These are phyloP conservation scores for Zygoascus flipseniorum DNA, from an alignment of 805 yeast genomes.

Conservation along the genomic window DNA sequence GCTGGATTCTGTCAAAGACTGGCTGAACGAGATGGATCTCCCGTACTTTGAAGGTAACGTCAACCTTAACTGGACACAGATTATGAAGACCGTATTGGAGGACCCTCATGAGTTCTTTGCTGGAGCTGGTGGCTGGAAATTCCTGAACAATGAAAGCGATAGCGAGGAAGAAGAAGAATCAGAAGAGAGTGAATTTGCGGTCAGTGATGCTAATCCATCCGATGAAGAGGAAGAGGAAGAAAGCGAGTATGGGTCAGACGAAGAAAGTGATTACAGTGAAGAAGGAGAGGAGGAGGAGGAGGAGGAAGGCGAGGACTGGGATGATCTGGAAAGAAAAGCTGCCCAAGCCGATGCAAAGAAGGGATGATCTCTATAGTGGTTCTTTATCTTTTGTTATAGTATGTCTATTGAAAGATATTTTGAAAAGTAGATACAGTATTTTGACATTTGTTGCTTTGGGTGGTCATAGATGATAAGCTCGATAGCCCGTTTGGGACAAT, in stretches of 20 bases:
- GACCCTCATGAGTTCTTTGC: constrained; percentile 89
- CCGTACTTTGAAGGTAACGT: constrained; percentile 92
- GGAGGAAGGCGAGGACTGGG: constrained; percentile 42
- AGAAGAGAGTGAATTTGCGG: constrained; percentile 49
- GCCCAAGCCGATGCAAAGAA: constrained; percentile 22
- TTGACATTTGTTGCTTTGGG: background rate
- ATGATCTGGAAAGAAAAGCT: constrained; percentile 53
- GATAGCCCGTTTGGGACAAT: too few relatives aligned
- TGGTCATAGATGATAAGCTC: background rate
- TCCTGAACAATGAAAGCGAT: constrained; percentile 82
- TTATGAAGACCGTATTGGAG: constrained; percentile 86
- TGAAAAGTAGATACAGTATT: background rate
- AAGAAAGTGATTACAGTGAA: constrained; percentile 26
- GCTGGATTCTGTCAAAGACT: constrained; percentile 85
- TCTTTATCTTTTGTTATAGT: too few relatives aligned
- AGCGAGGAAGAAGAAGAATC: constrained; percentile 79
- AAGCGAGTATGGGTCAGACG: constrained; percentile 32
- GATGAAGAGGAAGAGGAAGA: constrained; percentile 37
- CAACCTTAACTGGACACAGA: constrained; percentile 90
- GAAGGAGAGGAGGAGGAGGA: constrained; percentile 25
- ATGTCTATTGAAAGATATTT: background rate
- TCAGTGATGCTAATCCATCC: constrained; percentile 52
- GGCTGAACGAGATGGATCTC: constrained; percentile 97
- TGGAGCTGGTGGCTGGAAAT: constrained; percentile 91
- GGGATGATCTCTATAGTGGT: background rate